These are phyloP conservation scores for Coniferiporia sulphurascens DNA, from an alignment of 1,284 basidiomycete species.

Conservation along the genomic window DNA sequence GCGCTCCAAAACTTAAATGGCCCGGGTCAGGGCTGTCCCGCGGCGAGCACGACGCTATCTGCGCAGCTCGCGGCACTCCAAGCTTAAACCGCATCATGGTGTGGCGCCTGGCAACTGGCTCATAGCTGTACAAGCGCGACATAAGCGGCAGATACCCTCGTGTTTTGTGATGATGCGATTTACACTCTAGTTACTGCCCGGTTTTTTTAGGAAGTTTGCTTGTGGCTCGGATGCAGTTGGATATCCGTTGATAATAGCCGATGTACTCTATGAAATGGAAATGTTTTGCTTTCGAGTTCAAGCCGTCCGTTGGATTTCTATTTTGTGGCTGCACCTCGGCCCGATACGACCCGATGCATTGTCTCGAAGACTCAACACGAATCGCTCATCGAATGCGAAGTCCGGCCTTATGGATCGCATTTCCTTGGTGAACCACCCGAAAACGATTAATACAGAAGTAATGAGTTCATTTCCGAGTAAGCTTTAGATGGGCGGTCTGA, in stretches of 20 bases:
- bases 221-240: not conserved
- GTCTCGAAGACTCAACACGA: too few species aligned
- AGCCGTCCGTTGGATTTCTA: not conserved
- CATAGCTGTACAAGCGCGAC: not conserved
- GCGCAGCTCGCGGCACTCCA: slow-evolving; percentile 32
- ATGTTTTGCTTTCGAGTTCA: not conserved
- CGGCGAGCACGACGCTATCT: slow-evolving; percentile 33
- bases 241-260: not conserved
- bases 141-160: not conserved
- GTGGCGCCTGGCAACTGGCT: not conserved
- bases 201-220: not conserved
- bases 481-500: too few species aligned
- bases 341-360: not conserved
- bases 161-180: not conserved
- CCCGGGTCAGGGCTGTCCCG: slow-evolving; percentile 36
- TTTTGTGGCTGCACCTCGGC: not conserved
- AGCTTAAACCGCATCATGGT: not conserved
- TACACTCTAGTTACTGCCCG: not conserved
- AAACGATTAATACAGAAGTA: too few species aligned
- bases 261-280: not conserved
- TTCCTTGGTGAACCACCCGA: too few species aligned
- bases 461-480: too few species aligned
- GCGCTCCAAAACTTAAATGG: slow-evolving; percentile 39
- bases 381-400: too few species aligned
- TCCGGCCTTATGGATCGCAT: too few species aligned